These are phyloP conservation scores for Alternaria triticimaculans DNA, from an alignment of 2,329 filamentous ascomycete genomes.

Conservation along the genomic window DNA sequence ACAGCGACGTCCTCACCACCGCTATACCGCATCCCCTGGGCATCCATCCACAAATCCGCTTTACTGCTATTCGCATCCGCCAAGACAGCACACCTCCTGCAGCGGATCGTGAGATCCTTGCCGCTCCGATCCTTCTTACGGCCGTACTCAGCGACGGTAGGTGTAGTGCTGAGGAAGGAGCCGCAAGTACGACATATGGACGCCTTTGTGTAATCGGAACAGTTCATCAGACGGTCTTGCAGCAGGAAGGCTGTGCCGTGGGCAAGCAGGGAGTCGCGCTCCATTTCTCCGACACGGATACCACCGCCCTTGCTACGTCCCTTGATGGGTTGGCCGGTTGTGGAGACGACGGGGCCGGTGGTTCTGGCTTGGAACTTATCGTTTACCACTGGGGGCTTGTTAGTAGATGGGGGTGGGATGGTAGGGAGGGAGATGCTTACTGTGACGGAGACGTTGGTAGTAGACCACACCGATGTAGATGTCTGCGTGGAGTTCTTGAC, in stretches of 20 bases:
- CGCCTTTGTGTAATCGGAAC: constrained; percentile 87
- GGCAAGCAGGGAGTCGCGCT: constrained; percentile 91
- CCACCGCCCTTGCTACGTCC: constrained; percentile 94
- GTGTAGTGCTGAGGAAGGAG: constrained; percentile 87
- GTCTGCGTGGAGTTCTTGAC: constrained; percentile 84
- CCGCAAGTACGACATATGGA: constrained; percentile 92
- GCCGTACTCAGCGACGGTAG: constrained; percentile 66
- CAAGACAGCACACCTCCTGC: constrained; percentile 75
- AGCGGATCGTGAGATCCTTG: constrained; percentile 76
- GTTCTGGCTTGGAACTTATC: constrained; percentile 97
- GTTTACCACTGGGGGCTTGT: constrained; percentile 74
- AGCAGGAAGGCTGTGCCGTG: constrained; percentile 95
- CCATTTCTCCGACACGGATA: constrained; percentile 99
- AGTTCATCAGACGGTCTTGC: constrained; percentile 96
- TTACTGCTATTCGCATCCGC: constrained; percentile 61
- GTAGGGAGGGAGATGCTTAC: background rate
- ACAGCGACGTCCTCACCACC: constrained; percentile 91
- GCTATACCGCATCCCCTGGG: constrained; percentile 79
- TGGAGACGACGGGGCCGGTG: constrained; percentile 86
- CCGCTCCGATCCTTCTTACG: constrained; percentile 66
- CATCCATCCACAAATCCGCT: constrained; percentile 86
- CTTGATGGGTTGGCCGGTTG: constrained; percentile 96
- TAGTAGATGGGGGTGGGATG: background rate
- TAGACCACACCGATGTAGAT: constrained; percentile 98
- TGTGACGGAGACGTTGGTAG: constrained; percentile 97